Conservation (phyloP, 352 stramenopile genomes). For the Phytophthora fragariae region DNA sequence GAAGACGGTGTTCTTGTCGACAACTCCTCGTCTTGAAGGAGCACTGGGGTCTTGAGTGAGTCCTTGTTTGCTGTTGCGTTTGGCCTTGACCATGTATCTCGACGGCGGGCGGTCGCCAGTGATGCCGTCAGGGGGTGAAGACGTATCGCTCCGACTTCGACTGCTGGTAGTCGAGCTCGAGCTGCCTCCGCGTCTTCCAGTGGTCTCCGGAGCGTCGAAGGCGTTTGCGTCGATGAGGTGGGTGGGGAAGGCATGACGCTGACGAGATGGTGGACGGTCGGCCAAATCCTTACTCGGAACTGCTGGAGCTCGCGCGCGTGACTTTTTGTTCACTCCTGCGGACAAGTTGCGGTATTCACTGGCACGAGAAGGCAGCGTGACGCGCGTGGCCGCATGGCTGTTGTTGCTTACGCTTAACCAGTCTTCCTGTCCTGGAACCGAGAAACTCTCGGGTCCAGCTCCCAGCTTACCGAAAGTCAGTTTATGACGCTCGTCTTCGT, state of each 20-base stretch:
- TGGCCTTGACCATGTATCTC: slow-evolving; percentile 78
- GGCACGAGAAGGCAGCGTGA: slow-evolving; percentile 32
- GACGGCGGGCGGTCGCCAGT: slow-evolving; percentile 65
- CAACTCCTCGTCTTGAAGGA: slow-evolving; percentile 51
- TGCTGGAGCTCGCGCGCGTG: slow-evolving; percentile 9
- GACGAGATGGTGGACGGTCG: slow-evolving; percentile 73
- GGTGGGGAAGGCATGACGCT: slow-evolving; percentile 80
- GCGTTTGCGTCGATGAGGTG: slow-evolving; percentile 71
- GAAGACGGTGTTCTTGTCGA: slow-evolving; percentile 38
- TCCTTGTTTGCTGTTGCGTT: slow-evolving; percentile 36
- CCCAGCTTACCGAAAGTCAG: background rate
- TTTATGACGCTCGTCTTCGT: slow-evolving; percentile 2
- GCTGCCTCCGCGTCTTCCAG: slow-evolving; percentile 14
- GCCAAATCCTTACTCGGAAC: slow-evolving; percentile 11
- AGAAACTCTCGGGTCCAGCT: slow-evolving; percentile 13
- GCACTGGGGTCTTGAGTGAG: slow-evolving; percentile 8
- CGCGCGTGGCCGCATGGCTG: slow-evolving; percentile 6
- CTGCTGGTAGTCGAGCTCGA: slow-evolving; percentile 18
- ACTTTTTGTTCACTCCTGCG: slow-evolving; percentile 33
- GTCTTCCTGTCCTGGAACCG: slow-evolving; percentile 12
- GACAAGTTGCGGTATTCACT: slow-evolving; percentile 44
- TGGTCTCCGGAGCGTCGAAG: slow-evolving; percentile 35
- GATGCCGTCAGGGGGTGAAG: background rate
- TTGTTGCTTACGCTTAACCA: slow-evolving; percentile 16
- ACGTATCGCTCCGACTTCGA: slow-evolving; percentile 12